A percentile compares a stretch with the other conserved stretches of the same genome.
Evolutionary conservation across 345 rosid species (phyloP).

Genomic region (Citrus reticulata): DNA sequence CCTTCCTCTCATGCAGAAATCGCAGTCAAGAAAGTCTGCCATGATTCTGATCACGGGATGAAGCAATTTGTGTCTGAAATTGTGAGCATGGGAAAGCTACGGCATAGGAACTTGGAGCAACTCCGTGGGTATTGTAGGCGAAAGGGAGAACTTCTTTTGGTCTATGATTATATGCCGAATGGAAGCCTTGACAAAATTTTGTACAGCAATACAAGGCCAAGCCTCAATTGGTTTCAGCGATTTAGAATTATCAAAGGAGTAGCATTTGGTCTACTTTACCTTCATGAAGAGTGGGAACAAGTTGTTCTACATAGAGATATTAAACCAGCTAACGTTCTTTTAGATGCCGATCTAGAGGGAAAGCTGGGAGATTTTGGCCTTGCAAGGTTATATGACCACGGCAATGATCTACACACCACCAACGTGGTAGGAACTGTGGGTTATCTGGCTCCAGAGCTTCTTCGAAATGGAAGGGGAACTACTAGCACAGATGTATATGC

Average conservation of each 20-base stretch:
- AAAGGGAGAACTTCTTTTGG: conserved; percentile 36
- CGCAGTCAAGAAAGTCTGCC: conserved; percentile 53
- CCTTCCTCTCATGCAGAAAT: conserved; percentile 36
- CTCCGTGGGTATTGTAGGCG: conserved; percentile 43
- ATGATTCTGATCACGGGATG: conserved; percentile 43
- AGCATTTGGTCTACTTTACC: conserved; percentile 45
- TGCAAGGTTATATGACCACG: conserved; percentile 23
- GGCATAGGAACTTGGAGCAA: conserved; percentile 36
- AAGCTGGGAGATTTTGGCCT: conserved; percentile 33
- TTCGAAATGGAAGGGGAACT: conserved; percentile 38
- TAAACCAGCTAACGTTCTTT: conserved; percentile 47
- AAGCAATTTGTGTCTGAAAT: conserved; percentile 29
- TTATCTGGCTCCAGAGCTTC: conserved; percentile 46
- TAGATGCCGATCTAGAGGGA: conserved; percentile 24
- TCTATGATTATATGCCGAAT: conserved; percentile 44
- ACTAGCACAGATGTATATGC: conserved; percentile 38
- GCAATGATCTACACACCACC: conserved; percentile 31
- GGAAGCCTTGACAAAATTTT: conserved; percentile 47
- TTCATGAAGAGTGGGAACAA: conserved; percentile 52
- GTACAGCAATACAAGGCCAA: conserved; percentile 12
- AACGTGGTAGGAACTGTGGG: conserved; percentile 42
- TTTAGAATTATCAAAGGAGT: conserved; percentile 36
- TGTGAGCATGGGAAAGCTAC: conserved; percentile 21
- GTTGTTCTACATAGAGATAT: conserved; percentile 54
- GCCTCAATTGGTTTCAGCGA: conserved; percentile 43